phyloP scores from a whole-genome alignment of 2,329 filamentous ascomycete species.

The Teratosphaeria nubilosa region DNA sequence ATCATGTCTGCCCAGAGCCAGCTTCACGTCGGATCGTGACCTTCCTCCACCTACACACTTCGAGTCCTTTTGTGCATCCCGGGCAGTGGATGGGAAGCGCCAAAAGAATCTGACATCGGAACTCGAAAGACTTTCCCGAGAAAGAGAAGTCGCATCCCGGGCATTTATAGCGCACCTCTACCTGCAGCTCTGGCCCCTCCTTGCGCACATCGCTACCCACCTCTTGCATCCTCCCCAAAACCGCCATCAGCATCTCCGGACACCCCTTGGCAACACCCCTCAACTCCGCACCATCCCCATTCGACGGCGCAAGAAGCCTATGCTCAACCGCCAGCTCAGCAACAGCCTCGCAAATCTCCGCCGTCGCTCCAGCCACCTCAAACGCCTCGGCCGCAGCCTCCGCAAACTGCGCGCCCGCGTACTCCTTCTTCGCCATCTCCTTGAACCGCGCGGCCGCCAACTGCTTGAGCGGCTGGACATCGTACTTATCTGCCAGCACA shows the following conservation, averaged over 20 bases:
- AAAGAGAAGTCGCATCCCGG: neutral
- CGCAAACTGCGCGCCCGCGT: neutral
- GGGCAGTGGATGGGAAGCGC: neutral
- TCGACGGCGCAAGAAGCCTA: neutral
- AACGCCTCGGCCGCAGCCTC: neutral
- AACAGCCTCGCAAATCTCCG: neutral
- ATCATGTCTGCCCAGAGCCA: neutral
- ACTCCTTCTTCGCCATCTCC: neutral
- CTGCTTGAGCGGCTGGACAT: neutral
- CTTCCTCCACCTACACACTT: neutral
- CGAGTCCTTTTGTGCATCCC: neutral
- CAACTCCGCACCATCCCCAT: neutral
- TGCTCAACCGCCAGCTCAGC: neutral
- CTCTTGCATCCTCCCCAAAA: neutral
- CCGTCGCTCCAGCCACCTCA: neutral
- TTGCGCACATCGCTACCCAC: neutral
- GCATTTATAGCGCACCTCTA: neutral
- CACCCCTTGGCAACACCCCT: neutral
- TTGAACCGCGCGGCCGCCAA: neutral
- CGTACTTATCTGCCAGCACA: slow-evolving; percentile 2
- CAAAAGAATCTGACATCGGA: too few relatives aligned
- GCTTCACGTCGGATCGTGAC: neutral
- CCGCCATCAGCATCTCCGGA: neutral
- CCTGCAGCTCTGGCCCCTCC: neutral
- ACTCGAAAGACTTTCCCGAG: too few relatives aligned